phyloP scores from a whole-genome alignment of 2,329 filamentous ascomycete genomes.

The Tolypocladium tundrense region DNA sequence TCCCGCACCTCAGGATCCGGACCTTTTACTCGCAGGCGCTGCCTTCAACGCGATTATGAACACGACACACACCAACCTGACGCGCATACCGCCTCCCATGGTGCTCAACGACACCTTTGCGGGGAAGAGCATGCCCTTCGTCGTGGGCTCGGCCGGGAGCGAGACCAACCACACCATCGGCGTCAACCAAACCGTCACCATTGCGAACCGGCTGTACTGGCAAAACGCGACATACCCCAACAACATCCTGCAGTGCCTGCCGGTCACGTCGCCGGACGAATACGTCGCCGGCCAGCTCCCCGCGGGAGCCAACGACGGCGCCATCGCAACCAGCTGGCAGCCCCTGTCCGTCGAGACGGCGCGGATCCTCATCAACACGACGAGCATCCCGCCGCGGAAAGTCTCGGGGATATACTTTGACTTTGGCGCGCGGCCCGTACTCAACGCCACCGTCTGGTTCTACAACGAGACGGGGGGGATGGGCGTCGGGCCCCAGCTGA shows the following conservation, averaged over 20 bases:
- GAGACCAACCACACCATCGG: conserved; percentile 33
- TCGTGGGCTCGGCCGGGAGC: conserved; percentile 33
- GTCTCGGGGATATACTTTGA: background rate
- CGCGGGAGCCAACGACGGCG: background rate
- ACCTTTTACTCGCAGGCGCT: conserved; percentile 19
- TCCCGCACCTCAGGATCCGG: conserved; percentile 32
- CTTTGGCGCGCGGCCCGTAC: background rate
- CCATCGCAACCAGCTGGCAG: background rate
- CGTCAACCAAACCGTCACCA: conserved; percentile 36
- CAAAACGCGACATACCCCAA: conserved; percentile 40
- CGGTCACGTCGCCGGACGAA: conserved; percentile 33
- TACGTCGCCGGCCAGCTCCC: conserved; percentile 16
- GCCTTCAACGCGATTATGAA: conserved; percentile 13
- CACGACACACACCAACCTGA: conserved; percentile 13
- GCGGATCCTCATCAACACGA: background rate
- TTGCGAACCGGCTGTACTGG: conserved; percentile 49
- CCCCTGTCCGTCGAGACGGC: background rate
- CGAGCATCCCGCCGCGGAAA: background rate
- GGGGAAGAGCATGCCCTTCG: conserved; percentile 45
- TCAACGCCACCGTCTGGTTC: background rate
- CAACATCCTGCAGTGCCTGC: conserved; percentile 56
- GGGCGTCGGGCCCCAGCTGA: background rate
- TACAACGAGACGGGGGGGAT: background rate
- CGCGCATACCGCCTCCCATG: conserved; percentile 24
- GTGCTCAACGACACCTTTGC: conserved; percentile 45